Evolutionary conservation across 345 rosid species (phyloP).

Genomic region (Gynandropsis gynandra): DNA sequence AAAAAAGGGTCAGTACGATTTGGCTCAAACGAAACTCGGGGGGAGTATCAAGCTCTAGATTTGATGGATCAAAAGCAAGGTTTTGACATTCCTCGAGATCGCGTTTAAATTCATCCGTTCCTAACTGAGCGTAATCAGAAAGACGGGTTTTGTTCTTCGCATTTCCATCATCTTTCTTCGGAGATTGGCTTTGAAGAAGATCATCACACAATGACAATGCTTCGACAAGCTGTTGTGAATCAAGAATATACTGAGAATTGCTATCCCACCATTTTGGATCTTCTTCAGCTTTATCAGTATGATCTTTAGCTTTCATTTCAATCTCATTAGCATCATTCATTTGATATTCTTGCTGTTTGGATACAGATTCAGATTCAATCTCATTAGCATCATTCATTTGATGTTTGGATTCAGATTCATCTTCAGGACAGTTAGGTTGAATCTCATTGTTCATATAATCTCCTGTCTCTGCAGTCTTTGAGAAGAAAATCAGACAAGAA

Average conservation of each 20-base stretch:
- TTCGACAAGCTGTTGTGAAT: slow-evolving; percentile 75
- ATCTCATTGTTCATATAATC: slow-evolving; percentile 37
- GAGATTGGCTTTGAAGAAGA: slow-evolving; percentile 72
- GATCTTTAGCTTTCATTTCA: slow-evolving; percentile 1
- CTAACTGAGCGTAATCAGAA: slow-evolving; percentile 56
- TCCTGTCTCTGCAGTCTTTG: slow-evolving; percentile 32
- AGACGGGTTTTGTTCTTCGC: slow-evolving; percentile 38
- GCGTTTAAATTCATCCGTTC: slow-evolving; percentile 35
- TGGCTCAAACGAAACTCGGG: slow-evolving; percentile 92
- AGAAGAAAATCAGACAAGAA: neutral
- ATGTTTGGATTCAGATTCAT: slow-evolving; percentile 12
- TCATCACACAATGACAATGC: slow-evolving; percentile 59
- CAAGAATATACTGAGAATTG: slow-evolving; percentile 53
- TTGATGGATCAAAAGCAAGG: slow-evolving; percentile 58
- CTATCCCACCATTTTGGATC: slow-evolving; percentile 64
- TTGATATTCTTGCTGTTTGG: slow-evolving; percentile 25
- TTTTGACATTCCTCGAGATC: slow-evolving; percentile 88
- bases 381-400: too few relatives aligned
- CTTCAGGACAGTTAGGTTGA: slow-evolving; percentile 28
- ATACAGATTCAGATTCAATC: slow-evolving; percentile 1
- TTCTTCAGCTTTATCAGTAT: slow-evolving; percentile 38
- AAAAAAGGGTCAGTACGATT: slow-evolving; percentile 39
- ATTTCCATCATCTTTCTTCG: slow-evolving; percentile 29
- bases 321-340: slow-evolving; percentile 23
- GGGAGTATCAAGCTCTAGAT: slow-evolving; percentile 84